These are phyloP conservation scores for Cystoderma amianthinum DNA, from an alignment of 768 basidiomycete genomes.

Conservation along the genomic window DNA sequence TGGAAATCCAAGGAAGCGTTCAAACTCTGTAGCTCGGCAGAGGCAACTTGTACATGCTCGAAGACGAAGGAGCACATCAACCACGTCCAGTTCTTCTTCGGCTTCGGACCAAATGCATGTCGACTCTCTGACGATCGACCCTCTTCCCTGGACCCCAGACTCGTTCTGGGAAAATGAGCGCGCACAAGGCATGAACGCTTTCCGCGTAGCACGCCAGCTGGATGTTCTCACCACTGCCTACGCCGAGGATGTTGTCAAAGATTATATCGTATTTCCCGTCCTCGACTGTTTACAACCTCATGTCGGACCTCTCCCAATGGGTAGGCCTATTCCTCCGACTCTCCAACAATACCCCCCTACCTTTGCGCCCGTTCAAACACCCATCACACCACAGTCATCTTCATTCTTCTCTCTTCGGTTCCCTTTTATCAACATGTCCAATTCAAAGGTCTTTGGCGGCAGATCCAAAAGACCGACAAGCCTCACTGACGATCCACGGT, in stretches of 20 bases:
- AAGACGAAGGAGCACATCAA: too few relatives aligned
- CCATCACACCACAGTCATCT: neutral
- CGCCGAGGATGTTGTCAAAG: neutral
- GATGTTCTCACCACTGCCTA: neutral
- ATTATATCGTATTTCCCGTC: neutral
- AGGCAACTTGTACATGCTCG: too few relatives aligned
- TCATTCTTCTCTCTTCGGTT: neutral
- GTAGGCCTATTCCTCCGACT: neutral
- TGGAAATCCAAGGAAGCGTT: too few relatives aligned
- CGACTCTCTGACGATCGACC: neutral
- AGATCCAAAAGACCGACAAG: neutral
- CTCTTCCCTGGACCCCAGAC: neutral
- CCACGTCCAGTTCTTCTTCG: too few relatives aligned
- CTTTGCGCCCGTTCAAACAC: too few relatives aligned
- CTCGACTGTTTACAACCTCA: neutral
- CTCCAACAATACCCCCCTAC: neutral
- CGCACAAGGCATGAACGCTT: neutral
- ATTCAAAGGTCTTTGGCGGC: neutral
- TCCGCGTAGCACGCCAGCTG: neutral
- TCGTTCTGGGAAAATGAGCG: slow-evolving; percentile 1
- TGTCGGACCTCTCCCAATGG: neutral
- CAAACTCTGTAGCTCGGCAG: too few relatives aligned
- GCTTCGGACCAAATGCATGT: too few relatives aligned
- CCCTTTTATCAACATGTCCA: too few relatives aligned
- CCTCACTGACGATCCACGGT: neutral